phyloP scores from a whole-genome alignment of 129 eudicot species.

The Dittrichia graveolens region DNA sequence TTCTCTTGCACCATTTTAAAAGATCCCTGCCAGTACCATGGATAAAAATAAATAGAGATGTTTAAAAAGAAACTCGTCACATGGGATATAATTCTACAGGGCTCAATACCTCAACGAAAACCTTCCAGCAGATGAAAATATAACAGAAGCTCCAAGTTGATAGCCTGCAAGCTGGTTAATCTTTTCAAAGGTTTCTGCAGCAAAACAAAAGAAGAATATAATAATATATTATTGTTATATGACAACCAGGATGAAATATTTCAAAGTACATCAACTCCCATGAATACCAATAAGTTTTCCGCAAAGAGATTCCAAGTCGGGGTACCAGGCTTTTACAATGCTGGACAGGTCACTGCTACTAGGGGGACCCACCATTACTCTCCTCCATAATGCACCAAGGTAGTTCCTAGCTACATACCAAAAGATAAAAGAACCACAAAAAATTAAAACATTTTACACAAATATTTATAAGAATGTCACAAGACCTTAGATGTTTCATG shows the following conservation, averaged over 20 bases:
- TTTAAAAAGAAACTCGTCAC: not conserved
- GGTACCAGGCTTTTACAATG: conserved; percentile 77
- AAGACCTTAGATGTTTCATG: not conserved
- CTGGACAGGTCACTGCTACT: conserved; percentile 53
- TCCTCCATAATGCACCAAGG: conserved; percentile 82
- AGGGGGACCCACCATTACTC: conserved; percentile 62
- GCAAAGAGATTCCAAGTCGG: conserved; percentile 63
- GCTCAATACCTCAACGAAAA: conserved; percentile 72
- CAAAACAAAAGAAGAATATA: not conserved
- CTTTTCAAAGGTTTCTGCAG: conserved; percentile 78
- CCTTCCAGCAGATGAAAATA: conserved; percentile 53
- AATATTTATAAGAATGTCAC: not conserved
- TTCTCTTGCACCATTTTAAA: conserved; percentile 86
- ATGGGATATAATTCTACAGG: conserved; percentile 2
- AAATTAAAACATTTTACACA: too few species aligned
- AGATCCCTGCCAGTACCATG: conserved; percentile 68
- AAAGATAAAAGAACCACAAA: not conserved
- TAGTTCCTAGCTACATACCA: conserved; percentile 51
- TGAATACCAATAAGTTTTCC: conserved; percentile 68
- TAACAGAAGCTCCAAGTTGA: conserved; percentile 45
- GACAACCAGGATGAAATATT: conserved; percentile 1
- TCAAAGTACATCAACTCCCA: not conserved
- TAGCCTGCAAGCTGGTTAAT: conserved; percentile 54
- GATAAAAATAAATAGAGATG: conserved; percentile 11
- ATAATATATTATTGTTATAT: not conserved